A percentile compares a stretch with the other conserved stretches of the same genome.
phyloP scores from a whole-genome alignment of 2,329 filamentous ascomycete genomes.

The Ophiostoma ips region DNA sequence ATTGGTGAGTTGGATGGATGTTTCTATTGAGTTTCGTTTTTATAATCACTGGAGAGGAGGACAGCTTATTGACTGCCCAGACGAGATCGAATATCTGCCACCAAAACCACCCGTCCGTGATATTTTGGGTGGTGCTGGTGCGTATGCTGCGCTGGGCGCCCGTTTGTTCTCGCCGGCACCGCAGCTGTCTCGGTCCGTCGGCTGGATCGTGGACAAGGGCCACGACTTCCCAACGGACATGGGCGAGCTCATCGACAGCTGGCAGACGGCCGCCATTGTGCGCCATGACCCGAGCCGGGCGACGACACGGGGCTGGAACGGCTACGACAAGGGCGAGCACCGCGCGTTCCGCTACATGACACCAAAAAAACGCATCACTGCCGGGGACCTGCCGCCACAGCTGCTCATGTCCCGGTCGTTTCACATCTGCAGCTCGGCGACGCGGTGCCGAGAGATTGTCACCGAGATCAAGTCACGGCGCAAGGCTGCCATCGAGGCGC shows the following conservation, averaged over 20 bases:
- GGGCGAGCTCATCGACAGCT: conserved; percentile 49
- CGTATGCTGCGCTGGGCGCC: conserved; percentile 77
- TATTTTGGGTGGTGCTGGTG: conserved; percentile 77
- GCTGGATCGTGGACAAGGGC: conserved; percentile 85
- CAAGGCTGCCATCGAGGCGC: conserved; percentile 12
- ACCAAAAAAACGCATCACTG: conserved; percentile 69
- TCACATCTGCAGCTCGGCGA: conserved; percentile 74
- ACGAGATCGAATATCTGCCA: conserved; percentile 79
- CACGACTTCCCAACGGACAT: conserved; percentile 68
- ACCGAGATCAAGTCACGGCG: conserved; percentile 49
- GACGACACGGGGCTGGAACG: conserved; percentile 88
- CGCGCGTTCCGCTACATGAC: conserved; percentile 77
- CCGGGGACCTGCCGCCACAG: conserved; percentile 49
- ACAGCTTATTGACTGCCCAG: conserved; percentile 29
- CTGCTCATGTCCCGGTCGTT: conserved; percentile 64
- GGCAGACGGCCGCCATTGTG: conserved; percentile 62
- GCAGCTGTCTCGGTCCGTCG: conserved; percentile 49
- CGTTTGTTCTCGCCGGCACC: conserved; percentile 71
- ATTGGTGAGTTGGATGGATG: conserved; percentile 38
- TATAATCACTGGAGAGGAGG: neutral
- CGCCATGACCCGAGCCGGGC: conserved; percentile 51
- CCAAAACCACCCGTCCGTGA: conserved; percentile 55
- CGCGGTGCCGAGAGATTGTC: conserved; percentile 63
- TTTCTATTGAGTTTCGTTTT: neutral
- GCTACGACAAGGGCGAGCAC: conserved; percentile 49